phyloP scores from a whole-genome alignment of 192 early-diverging fungal genomes.

The Gigaspora rosea region DNA sequence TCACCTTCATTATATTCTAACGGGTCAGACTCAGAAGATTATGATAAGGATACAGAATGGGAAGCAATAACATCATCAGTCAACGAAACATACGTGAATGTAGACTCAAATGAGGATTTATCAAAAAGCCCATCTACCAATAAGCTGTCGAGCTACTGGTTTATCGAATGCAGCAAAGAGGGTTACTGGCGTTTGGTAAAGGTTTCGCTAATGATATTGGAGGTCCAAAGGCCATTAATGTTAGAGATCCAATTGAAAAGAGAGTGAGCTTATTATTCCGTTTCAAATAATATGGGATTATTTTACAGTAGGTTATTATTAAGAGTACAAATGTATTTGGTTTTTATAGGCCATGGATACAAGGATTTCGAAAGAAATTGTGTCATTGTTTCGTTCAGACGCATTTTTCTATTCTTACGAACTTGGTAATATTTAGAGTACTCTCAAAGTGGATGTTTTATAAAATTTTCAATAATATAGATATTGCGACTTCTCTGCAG shows the following conservation, averaged over 20 bases:
- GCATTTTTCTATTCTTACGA: slow-evolving; percentile 54
- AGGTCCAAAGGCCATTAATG: background rate
- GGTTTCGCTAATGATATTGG: slow-evolving; percentile 13
- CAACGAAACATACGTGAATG: background rate
- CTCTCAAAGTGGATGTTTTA: slow-evolving; percentile 29
- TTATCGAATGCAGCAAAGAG: background rate
- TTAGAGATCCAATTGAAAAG: slow-evolving; percentile 1
- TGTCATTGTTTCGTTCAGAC: slow-evolving; percentile 44
- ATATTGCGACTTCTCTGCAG: slow-evolving; percentile 47
- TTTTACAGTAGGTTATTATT: background rate
- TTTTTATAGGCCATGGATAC: slow-evolving; percentile 40
- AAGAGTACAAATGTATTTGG: background rate
- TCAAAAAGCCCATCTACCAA: background rate
- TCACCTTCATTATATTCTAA: background rate
- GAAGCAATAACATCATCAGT: background rate
- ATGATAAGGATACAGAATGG: background rate
- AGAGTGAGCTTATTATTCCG: background rate
- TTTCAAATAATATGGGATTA: background rate
- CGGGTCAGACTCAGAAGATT: slow-evolving; percentile 7
- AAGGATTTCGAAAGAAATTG: slow-evolving; percentile 50
- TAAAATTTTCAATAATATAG: slow-evolving; percentile 30
- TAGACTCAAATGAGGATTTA: background rate
- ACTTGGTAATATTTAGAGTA: slow-evolving; percentile 37
- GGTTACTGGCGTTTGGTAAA: slow-evolving; percentile 13
- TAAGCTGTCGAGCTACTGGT: background rate